Base-by-base conservation (phyloP, 202 grass and related monocot genomes). In the Schoenoplectus triqueter region DNA sequence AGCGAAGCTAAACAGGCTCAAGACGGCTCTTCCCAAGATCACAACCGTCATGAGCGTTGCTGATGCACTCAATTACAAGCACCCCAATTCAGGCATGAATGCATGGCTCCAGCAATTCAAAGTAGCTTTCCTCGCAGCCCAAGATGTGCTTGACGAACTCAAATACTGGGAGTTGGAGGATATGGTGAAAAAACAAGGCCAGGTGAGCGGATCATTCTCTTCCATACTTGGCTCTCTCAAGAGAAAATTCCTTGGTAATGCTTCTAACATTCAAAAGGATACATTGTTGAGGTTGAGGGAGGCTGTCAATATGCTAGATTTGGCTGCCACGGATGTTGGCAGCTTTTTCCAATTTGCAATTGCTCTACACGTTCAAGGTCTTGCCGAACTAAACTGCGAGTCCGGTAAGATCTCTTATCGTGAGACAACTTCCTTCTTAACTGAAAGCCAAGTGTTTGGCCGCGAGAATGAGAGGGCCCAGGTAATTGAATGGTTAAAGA, bases 401-500 rank as follows among this genome's bases (percentile, higher is more conserved):
- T 0, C 6, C 0, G n/a, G 45, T 72, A 19, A 49, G 6, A 48
- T 3, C 9, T 72, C 15, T 18, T 49, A 6, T 78, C 20, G 51
- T 31, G 80, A 82, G 15, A 82, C 80, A 18, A 66, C 17, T 46
- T 52, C 80, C 10, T 17, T 84, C 59, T 40, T 83, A 51, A 83
- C 60, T 3, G 47, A 67, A 63, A 54, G 19, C 42, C 22, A 50
- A 41, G 80, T 84, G 4, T 7, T 83, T 17, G 80, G 80, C 3
- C 39, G 63, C 5, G 64, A 83, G 46, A 83, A 2, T 20, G 81
- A 69, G 81, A 83, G 10, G 62, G 61, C 31, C 22, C 20, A 4
- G 15, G 67, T 83, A 83, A 60, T 83, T 22, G 56, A 83, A 8
- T 83, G 60, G 63, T 69, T 83, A 17, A 21, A 59, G 0, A 84